phyloP scores from a whole-genome alignment of 495 filamentous ascomycete species.

The Melanomma pulvis-pyrius region DNA sequence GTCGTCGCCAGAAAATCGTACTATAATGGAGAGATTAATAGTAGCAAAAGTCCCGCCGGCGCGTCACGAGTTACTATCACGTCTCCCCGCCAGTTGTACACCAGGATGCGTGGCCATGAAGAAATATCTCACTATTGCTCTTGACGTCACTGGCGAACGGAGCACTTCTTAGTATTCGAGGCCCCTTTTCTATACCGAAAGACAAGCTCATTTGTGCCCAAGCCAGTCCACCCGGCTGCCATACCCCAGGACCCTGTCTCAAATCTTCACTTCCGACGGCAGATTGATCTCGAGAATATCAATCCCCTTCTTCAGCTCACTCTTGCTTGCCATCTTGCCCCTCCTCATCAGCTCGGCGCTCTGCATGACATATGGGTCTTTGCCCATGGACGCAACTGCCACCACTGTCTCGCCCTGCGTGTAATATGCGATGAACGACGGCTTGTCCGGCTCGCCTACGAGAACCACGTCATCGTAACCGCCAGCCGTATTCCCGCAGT shows the following conservation, averaged over 20 bases:
- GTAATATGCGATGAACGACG: conserved; percentile 88
- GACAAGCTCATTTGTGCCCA: not conserved
- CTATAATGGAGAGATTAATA: too few relatives aligned
- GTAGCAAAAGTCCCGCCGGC: too few relatives aligned
- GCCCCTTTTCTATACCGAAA: conserved; percentile 1
- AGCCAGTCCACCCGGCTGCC: not conserved
- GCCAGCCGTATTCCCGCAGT: conserved; percentile 79
- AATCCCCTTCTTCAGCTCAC: conserved; percentile 69
- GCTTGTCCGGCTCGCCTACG: conserved; percentile 74
- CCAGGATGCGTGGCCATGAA: not conserved
- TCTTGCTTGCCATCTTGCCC: conserved; percentile 79
- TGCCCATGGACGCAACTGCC: conserved; percentile 86
- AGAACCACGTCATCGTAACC: conserved; percentile 86
- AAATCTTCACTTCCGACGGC: conserved; percentile 57
- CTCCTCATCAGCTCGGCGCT: conserved; percentile 83
- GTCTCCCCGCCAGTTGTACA: too few relatives aligned
- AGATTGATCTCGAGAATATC: conserved; percentile 69
- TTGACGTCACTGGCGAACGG: not conserved
- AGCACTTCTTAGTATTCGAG: not conserved
- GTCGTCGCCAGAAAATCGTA: too few relatives aligned
- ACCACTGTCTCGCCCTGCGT: conserved; percentile 84
- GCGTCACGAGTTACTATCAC: too few relatives aligned
- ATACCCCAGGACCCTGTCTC: conserved; percentile 11
- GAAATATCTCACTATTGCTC: not conserved
- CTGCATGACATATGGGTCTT: conserved; percentile 85